Conservation (phyloP, 1,284 basidiomycete species). For the Tylopilus orsonianus region DNA sequence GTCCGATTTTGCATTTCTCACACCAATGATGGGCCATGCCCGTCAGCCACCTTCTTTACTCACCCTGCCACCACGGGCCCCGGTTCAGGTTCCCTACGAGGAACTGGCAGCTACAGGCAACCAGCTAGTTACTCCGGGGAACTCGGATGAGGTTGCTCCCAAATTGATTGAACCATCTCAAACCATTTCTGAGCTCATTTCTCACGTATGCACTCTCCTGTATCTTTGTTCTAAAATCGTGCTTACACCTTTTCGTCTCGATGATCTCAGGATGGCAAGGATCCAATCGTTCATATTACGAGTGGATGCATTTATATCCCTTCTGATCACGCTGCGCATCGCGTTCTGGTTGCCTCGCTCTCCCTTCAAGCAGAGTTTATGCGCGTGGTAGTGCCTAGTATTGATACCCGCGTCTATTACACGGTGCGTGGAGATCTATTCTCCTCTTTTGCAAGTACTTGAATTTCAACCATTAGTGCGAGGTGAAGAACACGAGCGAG, state of each 20-base stretch:
- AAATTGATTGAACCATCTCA: background rate
- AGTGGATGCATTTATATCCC: conserved; percentile 18
- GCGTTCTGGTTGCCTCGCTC: conserved; percentile 23
- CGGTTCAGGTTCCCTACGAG: too few relatives aligned
- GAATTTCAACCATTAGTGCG: conserved; percentile 15
- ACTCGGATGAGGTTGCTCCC: background rate
- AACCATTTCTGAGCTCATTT: conserved; percentile 15
- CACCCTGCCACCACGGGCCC: too few relatives aligned
- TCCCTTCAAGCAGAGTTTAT: conserved; percentile 22
- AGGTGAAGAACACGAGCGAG: conserved; percentile 22
- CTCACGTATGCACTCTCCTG: conserved; percentile 8
- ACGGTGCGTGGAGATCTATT: conserved; percentile 7
- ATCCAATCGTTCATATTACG: conserved; percentile 20
- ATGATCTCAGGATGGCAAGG: conserved; percentile 10
- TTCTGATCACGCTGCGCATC: conserved; percentile 15
- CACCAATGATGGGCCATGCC: too few relatives aligned
- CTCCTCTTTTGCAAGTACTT: background rate
- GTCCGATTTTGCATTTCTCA: too few relatives aligned
- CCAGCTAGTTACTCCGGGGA: too few relatives aligned
- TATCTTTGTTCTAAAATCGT: background rate
- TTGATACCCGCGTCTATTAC: conserved; percentile 23
- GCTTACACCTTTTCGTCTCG: background rate
- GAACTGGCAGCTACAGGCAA: too few relatives aligned
- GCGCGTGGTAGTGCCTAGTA: conserved; percentile 20
- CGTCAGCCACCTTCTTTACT: too few relatives aligned